These are phyloP conservation scores for Talaromyces atroroseus DNA, from an alignment of 2,329 filamentous ascomycete genomes.

Conservation along the genomic window DNA sequence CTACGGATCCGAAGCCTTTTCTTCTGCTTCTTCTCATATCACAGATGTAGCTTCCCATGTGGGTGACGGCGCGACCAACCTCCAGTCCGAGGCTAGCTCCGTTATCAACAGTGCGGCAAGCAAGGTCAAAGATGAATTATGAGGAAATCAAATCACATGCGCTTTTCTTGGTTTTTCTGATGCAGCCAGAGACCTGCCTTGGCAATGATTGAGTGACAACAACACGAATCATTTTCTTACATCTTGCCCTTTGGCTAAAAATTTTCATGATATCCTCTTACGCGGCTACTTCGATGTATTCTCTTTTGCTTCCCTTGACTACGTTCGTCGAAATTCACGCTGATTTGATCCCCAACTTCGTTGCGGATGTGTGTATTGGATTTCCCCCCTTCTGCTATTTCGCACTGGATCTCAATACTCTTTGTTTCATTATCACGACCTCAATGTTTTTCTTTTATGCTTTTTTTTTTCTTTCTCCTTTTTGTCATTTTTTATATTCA, in stretches of 20 bases:
- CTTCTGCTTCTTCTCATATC: constrained; percentile 28
- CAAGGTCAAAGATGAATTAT: constrained; percentile 51
- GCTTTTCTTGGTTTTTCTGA: background rate
- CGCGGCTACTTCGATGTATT: constrained; percentile 17
- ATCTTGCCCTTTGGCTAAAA: constrained; percentile 16
- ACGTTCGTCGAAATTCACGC: background rate
- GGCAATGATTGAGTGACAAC: constrained; percentile 6
- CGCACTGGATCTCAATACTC: background rate
- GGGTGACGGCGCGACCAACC: constrained; percentile 29
- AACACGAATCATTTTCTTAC: background rate
- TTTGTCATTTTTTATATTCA: background rate
- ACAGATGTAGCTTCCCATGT: constrained; percentile 28
- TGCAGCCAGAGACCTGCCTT: background rate
- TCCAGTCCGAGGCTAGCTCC: constrained; percentile 33
- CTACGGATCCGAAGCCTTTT: constrained; percentile 45
- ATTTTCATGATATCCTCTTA: constrained; percentile 21
- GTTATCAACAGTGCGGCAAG: constrained; percentile 41
- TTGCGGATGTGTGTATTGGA: constrained; percentile 4
- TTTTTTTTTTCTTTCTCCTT: background rate
- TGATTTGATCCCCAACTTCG: background rate
- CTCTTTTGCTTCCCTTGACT: background rate
- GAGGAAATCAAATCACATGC: background rate
- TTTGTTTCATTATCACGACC: constrained; percentile 4
- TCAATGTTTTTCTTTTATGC: background rate
- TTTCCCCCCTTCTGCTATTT: background rate